Evolutionary conservation across 352 stramenopile genomes (phyloP), one percentile per base, ranked within the genome.

Genomic region (Globisporangium rhizosaccharum): DNA sequence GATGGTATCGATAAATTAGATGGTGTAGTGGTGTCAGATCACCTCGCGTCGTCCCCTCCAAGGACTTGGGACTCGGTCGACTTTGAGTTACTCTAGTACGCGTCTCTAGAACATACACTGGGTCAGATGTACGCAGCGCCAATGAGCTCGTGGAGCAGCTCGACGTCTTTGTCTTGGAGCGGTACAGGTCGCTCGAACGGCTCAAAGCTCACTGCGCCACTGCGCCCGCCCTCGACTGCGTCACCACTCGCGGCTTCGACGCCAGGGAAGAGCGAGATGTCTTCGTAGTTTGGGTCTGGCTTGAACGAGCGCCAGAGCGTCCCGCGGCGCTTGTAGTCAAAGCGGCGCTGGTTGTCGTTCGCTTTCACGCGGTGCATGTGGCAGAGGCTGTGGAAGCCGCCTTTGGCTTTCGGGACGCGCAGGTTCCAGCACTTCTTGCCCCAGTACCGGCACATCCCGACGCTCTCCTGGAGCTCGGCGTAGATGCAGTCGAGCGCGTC

Each of bases 321-420:
- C 2, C 56, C 56, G 17, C 57, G 57, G 37, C 57, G 57, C 55
- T 69, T 69, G 50, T 62, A 59, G 30, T 70, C 60, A 42, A 70
- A 63, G 23, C 51, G 54, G 33, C 65, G 65, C 62, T 72, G 65
- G 53, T 72, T 72, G 25, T 55, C 42, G 48, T 69, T 72, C 23
- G 61, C 61, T 25, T 63, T 61, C 15, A 56, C 45, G 37, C 65
- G 65, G 36, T 72, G 65, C 53, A 66, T 66, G 51, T 72, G 62
- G 36, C 65, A 72, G 46, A 72, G 54, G 26, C 53, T 66, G 62
- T 72, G 61, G 47, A 66, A 53, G 46, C 53, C 53, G n/a, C 65
- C 65, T 26, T 65, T 72, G n/a, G 57, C 63, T 41, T 72, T 72
- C 17, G 67, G 10, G 15, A 59, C 65, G 41, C 65, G 61, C 23